Evolutionary conservation across 305 asterid genomes (phyloP).

Genomic region (Andrographis paniculata): DNA sequence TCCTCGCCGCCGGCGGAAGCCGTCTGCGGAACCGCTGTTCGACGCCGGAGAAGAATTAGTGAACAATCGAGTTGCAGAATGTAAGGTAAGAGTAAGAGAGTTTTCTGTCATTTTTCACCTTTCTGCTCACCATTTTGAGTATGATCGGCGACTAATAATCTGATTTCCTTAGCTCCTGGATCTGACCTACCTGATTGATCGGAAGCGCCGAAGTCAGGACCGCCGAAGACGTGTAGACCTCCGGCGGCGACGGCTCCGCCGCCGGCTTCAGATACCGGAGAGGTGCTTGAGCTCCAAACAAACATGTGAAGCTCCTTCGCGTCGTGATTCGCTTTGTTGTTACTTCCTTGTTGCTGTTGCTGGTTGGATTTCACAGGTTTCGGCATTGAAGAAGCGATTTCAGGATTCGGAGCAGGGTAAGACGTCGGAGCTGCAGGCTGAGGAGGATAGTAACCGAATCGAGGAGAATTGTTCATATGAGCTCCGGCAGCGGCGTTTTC

Average conservation of each 20-base stretch:
- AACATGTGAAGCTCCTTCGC: slow-evolving; percentile 97
- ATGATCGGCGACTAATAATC: slow-evolving; percentile 73
- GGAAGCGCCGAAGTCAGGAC: slow-evolving; percentile 42
- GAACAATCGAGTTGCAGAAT: no score
- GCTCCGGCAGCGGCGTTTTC: slow-evolving; percentile 65
- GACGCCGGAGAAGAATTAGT: no score
- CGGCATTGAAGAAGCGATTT: slow-evolving; percentile 50
- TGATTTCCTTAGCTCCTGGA: slow-evolving; percentile 87
- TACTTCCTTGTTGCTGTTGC: slow-evolving; percentile 18
- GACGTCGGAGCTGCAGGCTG: slow-evolving; percentile 34
- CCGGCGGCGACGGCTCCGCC: slow-evolving; percentile 51
- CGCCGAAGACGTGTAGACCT: slow-evolving; percentile 71
- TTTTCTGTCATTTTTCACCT: slow-evolving; percentile 30
- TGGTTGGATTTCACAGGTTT: slow-evolving; percentile 32
- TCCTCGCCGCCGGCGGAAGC: slow-evolving; percentile 47
- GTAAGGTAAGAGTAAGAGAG: background rate
- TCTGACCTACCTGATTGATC: slow-evolving; percentile 84
- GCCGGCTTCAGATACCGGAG: slow-evolving; percentile 83
- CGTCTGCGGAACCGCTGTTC: no score
- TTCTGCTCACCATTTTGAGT: slow-evolving; percentile 72
- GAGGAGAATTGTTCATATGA: slow-evolving; percentile 48
- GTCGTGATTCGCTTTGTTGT: slow-evolving; percentile 43
- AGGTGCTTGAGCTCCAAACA: slow-evolving; percentile 95
- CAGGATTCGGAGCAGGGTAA: slow-evolving; percentile 95
- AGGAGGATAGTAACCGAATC: slow-evolving; percentile 56